Base-by-base conservation (phyloP, 345 rosid genomes). In the Pistacia vera region DNA sequence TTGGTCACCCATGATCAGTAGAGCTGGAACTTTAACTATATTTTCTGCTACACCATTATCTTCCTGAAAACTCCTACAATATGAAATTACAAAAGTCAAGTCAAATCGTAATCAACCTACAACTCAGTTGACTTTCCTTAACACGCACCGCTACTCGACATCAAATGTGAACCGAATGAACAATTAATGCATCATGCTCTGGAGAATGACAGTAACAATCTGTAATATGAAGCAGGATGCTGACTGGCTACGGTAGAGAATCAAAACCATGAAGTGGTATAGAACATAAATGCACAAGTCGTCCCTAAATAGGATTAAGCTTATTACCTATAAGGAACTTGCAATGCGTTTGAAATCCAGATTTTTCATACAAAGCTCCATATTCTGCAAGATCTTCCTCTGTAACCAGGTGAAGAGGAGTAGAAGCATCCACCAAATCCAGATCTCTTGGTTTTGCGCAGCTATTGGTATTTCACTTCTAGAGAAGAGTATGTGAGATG, bases 391-490 rank as follows among this genome's bases (percentile, higher is more conserved):
- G 88, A 83, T 88, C 91, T 79, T 86, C 83, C 70, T 83, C 91
- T 0, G 85, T 77, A 70, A 85, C 81, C 91, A 84, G 77, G 0
- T 89, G 90, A 33, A 87, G 88, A 73, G 90, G 91, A 36, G 84
- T 75, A 58, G 90, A 84, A 20, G 84, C 74, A 30, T 88, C 86
- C 30, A 80, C 90, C 80, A 88, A 51, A 78, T 87, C 94, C 92
- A 87, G 63, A 90, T 65, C 85, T 90, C 94, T 75, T 87, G 83
- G 72, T 85, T 83, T 75, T 84, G 86, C 7, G 76, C 55, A 10
- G 92, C 92, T 22, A 86, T 86, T 20, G 94, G 90, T 70, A 87
- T 75, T 56, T 88, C 91, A 68, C 86, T 83, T 65, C 85, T 76
- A 7, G 91, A 83, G 83, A 88, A 90, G 60, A 85, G 83, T 52